Base-by-base conservation (phyloP, 768 basidiomycete species). In the Hygrophoropsis aurantiaca region DNA sequence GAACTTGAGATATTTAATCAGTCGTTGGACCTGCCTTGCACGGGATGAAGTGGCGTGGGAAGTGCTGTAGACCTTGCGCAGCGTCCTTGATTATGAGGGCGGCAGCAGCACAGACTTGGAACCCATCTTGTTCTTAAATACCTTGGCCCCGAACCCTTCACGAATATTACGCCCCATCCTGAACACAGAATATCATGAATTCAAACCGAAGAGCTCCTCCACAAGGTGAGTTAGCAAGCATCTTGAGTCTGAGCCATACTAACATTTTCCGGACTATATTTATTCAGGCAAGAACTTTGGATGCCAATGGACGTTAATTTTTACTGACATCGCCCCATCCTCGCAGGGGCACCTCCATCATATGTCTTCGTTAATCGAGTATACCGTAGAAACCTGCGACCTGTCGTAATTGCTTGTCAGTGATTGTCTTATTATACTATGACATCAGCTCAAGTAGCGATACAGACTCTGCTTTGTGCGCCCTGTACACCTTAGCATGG, bases 401-500 rank as follows among this genome's bases (percentile, higher is more conserved):
- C 87, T 10, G 58, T 83, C n/a, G 76, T 90, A 16, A 49, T 73
- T 18, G 54, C 60, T 46, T 75, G 57, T 70, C 51, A 34, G 70
- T 79, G 47, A 61, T 55, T 13, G 5, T 42, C 9, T 37, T 7
- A 42, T 20, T 41, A 3, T 6, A 32, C 38, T 6, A 25, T 9
- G n/a, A 20, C 34, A 10, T 15, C 19, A 38, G 20, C 26, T 46
- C 54, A 23, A 47, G 20, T 11, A 35, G 7, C 11, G 16, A 0
- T 11, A 8, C 24, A 75, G 74, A 63, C 40, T 69, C 75, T 2
- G 49, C 75, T 36, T 25, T 84, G 19, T 71, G 69, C 19, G 79
- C 75, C 5, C 46, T 88, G 13, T 90, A 85, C 82, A 57, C 77
- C 19, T 64, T 90, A 8, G 65, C 80, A 49, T 78, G 77, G 87